Evolutionary conservation across 2,329 filamentous ascomycete genomes (phyloP).

Genomic region (Diaporthe batatas): DNA sequence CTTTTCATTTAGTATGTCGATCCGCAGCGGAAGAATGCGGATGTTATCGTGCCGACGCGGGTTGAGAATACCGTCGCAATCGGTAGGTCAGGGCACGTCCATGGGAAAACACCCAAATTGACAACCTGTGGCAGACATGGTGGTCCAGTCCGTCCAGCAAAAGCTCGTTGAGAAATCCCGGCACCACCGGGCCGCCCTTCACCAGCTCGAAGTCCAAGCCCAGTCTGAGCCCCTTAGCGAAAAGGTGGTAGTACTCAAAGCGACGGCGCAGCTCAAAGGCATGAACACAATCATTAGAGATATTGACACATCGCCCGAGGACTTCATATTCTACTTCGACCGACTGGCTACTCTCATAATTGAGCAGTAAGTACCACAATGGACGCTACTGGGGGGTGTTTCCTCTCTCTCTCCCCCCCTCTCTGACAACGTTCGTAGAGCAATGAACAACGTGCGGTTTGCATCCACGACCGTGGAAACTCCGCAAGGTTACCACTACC

Average conservation of each 20-base stretch:
- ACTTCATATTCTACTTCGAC: constrained; percentile 99
- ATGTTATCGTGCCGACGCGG: constrained; percentile 94
- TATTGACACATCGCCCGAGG: constrained; percentile 82
- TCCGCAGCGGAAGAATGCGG: constrained; percentile 90
- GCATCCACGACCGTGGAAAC: constrained; percentile 75
- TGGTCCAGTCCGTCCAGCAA: constrained; percentile 91
- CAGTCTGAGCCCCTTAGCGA: constrained; percentile 79
- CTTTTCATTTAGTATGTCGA: constrained; percentile 76
- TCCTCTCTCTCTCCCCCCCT: neutral
- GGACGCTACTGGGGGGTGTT: no score
- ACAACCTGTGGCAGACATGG: constrained; percentile 67
- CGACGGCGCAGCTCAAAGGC: constrained; percentile 83
- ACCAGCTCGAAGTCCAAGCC: constrained; percentile 78
- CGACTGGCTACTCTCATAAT: constrained; percentile 86
- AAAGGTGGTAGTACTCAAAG: constrained; percentile 79
- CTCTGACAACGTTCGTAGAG: constrained; percentile 60
- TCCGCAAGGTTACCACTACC: constrained; percentile 76
- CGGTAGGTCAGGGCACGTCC: constrained; percentile 57
- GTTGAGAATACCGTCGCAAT: constrained; percentile 97
- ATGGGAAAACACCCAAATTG: neutral
- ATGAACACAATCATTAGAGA: constrained; percentile 94
- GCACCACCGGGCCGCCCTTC: constrained; percentile 83
- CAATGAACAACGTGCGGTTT: constrained; percentile 83
- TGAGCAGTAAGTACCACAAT: constrained; percentile 70
- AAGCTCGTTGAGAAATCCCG: constrained; percentile 89